Evolutionary conservation across 805 yeast species (phyloP).

Genomic region (Pichia deserticola): DNA sequence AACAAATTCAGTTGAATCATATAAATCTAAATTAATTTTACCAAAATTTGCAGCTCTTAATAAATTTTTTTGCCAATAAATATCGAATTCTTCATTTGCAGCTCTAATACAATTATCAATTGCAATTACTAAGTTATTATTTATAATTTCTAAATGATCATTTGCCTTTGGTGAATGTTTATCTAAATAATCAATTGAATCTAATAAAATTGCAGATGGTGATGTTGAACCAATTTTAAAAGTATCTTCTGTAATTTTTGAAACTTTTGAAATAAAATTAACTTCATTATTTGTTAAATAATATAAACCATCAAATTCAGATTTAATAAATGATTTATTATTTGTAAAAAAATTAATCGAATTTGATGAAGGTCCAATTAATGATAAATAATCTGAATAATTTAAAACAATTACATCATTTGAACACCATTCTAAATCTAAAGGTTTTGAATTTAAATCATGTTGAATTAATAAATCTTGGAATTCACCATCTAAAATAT

Average conservation of each 20-base stretch:
- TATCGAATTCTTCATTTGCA: conserved; percentile 69
- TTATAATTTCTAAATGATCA: conserved; percentile 56
- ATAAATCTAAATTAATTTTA: conserved; percentile 50
- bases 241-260: conserved; percentile 46
- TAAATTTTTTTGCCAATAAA: conserved; percentile 71
- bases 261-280: conserved; percentile 60
- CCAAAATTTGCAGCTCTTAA: conserved; percentile 83
- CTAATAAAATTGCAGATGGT: conserved; percentile 75
- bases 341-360: conserved; percentile 46
- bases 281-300: conserved; percentile 51
- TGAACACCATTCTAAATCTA: conserved; percentile 70
- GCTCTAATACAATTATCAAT: conserved; percentile 67
- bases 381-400: conserved; percentile 51
- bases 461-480: conserved; percentile 1
- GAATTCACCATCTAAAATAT: conserved; percentile 2
- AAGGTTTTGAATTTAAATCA: not conserved
- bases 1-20: conserved; percentile 56
- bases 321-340: conserved; percentile 34
- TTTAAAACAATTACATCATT: conserved; percentile 68
- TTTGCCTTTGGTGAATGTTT: conserved; percentile 73
- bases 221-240: conserved; percentile 80
- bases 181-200: conserved; percentile 62
- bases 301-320: conserved; percentile 65
- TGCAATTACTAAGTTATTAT: conserved; percentile 45
- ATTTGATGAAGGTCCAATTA: conserved; percentile 66